A percentile compares a stretch with the other conserved stretches of the same genome.
Conservation (phyloP, 202 grass and related monocot species). For the Panicum virgatum region DNA sequence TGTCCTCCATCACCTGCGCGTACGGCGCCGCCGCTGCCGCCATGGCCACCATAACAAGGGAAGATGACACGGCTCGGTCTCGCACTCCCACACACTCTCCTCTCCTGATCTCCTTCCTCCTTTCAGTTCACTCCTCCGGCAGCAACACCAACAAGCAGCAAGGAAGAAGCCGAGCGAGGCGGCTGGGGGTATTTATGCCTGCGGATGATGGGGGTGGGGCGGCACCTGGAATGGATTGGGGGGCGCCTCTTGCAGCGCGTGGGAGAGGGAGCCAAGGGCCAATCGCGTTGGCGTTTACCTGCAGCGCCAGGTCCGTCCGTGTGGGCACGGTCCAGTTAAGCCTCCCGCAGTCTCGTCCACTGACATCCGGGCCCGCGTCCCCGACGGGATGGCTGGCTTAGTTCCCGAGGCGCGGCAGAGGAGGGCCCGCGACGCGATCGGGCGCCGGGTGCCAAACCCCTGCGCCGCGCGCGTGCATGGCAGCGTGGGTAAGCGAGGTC, state of each 20-base stretch:
- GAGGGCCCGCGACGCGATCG: too few species aligned
- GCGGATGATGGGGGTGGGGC: accelerated
- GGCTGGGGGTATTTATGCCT: neutral
- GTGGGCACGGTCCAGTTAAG: neutral
- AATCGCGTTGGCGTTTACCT: neutral
- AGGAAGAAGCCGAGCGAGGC: neutral
- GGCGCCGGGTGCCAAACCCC: too few species aligned
- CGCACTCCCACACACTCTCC: neutral
- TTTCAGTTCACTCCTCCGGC: neutral
- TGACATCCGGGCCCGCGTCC: neutral
- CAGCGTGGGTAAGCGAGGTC: neutral
- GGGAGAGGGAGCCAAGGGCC: neutral
- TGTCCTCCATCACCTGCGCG: slow-evolving; percentile 45
- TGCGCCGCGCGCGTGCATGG: too few species aligned
- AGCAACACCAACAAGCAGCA: neutral
- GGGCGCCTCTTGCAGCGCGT: neutral
- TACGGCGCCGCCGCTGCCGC: slow-evolving; percentile 31
- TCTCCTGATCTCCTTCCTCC: neutral
- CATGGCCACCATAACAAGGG: neutral
- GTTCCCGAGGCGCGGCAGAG: too few species aligned
- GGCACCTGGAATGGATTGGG: neutral
- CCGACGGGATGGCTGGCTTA: too few species aligned
- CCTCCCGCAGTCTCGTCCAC: neutral
- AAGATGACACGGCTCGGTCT: neutral
- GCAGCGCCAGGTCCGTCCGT: neutral